Conservation (phyloP, 345 rosid genomes). For the Psidium friedrichsthalianum region DNA sequence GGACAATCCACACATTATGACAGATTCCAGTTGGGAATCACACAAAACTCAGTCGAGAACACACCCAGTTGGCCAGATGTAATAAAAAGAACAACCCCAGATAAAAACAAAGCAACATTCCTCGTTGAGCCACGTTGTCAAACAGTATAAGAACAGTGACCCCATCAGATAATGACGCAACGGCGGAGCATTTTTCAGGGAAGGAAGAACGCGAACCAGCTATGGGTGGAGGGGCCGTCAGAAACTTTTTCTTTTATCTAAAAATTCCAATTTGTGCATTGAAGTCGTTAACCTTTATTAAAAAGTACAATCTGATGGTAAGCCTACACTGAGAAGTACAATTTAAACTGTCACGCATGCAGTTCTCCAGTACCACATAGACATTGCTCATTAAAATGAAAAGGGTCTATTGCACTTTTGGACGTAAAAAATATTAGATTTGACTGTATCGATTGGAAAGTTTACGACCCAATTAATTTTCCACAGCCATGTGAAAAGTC, state of each 20-base stretch:
- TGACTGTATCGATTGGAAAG: background rate
- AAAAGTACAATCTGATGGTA: too few relatives aligned
- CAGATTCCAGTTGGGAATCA: slow-evolving; percentile 55
- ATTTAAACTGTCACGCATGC: background rate
- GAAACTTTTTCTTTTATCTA: background rate
- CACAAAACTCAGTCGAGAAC: slow-evolving; percentile 18
- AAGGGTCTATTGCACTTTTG: background rate
- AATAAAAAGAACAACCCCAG: background rate
- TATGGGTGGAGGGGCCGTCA: slow-evolving; percentile 1
- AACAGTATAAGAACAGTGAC: background rate
- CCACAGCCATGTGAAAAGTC: background rate
- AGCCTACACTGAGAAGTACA: too few relatives aligned
- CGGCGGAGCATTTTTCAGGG: too few relatives aligned
- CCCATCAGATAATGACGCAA: background rate
- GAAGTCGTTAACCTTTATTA: background rate
- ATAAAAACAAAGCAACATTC: background rate
- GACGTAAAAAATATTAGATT: background rate
- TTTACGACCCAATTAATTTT: background rate
- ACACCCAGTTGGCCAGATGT: background rate
- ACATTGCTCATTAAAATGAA: background rate
- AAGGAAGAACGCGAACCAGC: background rate
- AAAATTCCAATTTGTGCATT: background rate
- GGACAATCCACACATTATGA: background rate
- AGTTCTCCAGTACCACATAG: background rate
- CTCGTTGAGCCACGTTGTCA: too few relatives aligned